Evolutionary conservation across 768 basidiomycete genomes (phyloP).

Genomic region (Kwoniella dejecticola): DNA sequence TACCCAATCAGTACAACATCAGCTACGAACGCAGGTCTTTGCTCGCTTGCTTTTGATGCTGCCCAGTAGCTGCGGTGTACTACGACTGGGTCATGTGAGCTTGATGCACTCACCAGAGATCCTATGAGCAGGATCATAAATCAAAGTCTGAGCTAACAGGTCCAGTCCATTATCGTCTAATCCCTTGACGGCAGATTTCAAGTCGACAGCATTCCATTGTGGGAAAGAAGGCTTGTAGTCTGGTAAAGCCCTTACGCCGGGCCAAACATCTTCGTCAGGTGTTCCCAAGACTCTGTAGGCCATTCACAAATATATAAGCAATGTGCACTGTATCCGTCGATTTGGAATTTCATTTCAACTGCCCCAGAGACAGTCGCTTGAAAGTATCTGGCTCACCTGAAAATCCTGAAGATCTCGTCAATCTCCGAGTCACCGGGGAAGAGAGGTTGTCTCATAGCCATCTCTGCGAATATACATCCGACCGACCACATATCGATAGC

Average conservation of each 20-base stretch:
- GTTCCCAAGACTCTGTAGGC: slow-evolving; percentile 81
- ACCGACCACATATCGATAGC: slow-evolving; percentile 99
- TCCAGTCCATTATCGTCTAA: slow-evolving; percentile 80
- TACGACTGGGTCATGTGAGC: neutral
- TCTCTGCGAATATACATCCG: slow-evolving; percentile 95
- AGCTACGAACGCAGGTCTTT: no score
- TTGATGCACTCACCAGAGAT: slow-evolving; percentile 71
- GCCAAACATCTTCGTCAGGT: slow-evolving; percentile 88
- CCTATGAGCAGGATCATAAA: slow-evolving; percentile 86
- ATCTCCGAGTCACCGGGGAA: slow-evolving; percentile 99
- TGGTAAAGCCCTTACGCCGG: slow-evolving; percentile 79
- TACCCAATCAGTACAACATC: neutral
- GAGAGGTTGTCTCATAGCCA: slow-evolving; percentile 87
- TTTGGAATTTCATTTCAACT: no score
- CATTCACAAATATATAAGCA: no score
- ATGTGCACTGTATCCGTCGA: no score
- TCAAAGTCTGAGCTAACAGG: slow-evolving; percentile 71
- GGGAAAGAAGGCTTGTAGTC: slow-evolving; percentile 98
- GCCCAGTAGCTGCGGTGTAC: neutral
- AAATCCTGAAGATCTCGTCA: slow-evolving; percentile 99
- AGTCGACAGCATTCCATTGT: slow-evolving; percentile 81
- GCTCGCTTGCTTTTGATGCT: no score
- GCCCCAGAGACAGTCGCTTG: neutral
- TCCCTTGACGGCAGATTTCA: slow-evolving; percentile 67
- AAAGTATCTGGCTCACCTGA: slow-evolving; percentile 66